Base-by-base conservation (phyloP, 2,329 filamentous ascomycete genomes). In the Apiospora kogelbergensis region DNA sequence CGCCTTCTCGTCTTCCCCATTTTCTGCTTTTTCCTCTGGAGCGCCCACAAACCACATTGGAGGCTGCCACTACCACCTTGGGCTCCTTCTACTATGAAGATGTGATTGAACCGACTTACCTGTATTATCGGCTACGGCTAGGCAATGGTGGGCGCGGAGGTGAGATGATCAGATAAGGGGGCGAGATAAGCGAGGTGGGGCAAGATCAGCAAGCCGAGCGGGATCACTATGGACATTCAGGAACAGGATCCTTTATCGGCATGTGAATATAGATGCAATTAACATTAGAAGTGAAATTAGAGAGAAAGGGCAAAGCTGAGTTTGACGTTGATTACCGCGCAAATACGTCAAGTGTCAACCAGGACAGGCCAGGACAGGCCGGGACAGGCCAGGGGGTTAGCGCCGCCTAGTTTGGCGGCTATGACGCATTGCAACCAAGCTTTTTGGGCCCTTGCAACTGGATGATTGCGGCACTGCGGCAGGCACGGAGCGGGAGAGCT, bases 391-490 rank as follows among this genome's bases (percentile, higher is more conserved):
- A 40, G 46, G 24, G 17, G 24, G 26, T 24, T 24, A 24, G 26
- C 30, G 24, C 2, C 48, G 24, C 17, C 6, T 20, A 20, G 48
- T 48, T 33, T 3, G 26, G 48, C 17, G 40, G 48, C 48, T 20
- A 57, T 57, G 48, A 57, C 48, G 48, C 48, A 57, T 57, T 57
- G 48, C 26, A 57, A 57, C 26, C 26, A 57, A 57, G 48, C 48
- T 57, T 57, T 57, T 57, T 24, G 48, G 26, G 15, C 13, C 48
- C 33, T n/a, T n/a, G n/a, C n/a, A n/a, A n/a, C n/a, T n/a, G n/a
- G n/a, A n/a, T n/a, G n/a, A n/a, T n/a, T n/a, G n/a, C n/a, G n/a
- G 48, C 48, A 20, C 26, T 20, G 26, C 26, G 46, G 46, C 46
- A 53, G 46, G 13, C 46, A 53, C 46, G 24, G 46, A 26, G 26